Evolutionary conservation across 164 flowering plant species (phyloP).

Genomic region (Hamamelis virginiana): DNA sequence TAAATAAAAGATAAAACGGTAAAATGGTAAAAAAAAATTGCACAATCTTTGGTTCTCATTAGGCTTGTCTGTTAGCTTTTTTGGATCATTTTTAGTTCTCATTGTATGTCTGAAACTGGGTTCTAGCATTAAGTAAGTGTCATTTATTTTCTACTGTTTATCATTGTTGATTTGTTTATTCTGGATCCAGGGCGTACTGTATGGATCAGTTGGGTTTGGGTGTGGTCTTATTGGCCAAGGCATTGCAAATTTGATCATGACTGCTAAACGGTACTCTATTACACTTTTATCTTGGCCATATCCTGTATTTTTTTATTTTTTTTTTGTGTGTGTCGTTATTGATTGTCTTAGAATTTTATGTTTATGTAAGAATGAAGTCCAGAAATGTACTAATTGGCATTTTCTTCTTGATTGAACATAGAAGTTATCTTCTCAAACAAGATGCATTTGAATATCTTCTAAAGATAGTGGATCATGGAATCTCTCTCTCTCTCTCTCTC

Average conservation of each 20-base stretch:
- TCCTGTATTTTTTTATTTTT: neutral
- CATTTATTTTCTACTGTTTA: neutral
- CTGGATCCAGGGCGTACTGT: constrained; percentile 66
- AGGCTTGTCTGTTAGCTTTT: neutral
- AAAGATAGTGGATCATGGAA: too few relatives aligned
- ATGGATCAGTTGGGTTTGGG: constrained; percentile 86
- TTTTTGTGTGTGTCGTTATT: too few relatives aligned
- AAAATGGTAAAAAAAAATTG: too few relatives aligned
- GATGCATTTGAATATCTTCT: too few relatives aligned
- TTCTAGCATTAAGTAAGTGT: neutral
- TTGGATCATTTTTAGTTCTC: neutral
- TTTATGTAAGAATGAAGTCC: too few relatives aligned
- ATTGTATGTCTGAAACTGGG: neutral
- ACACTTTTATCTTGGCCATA: neutral
- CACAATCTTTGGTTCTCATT: neutral
- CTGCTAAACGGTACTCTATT: constrained; percentile 70
- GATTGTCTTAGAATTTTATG: too few relatives aligned
- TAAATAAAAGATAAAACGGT: too few relatives aligned
- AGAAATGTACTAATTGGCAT: too few relatives aligned
- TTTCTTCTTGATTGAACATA: too few relatives aligned
- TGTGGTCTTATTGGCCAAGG: constrained; percentile 97
- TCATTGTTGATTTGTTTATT: neutral
- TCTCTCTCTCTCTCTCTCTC: too few relatives aligned
- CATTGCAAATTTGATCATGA: constrained; percentile 94
- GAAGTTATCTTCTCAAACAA: too few relatives aligned